Evolutionary conservation across 2,329 filamentous ascomycete species (phyloP), one percentile per base, ranked within the genome.

Genomic region (Leptographium radiaticola): DNA sequence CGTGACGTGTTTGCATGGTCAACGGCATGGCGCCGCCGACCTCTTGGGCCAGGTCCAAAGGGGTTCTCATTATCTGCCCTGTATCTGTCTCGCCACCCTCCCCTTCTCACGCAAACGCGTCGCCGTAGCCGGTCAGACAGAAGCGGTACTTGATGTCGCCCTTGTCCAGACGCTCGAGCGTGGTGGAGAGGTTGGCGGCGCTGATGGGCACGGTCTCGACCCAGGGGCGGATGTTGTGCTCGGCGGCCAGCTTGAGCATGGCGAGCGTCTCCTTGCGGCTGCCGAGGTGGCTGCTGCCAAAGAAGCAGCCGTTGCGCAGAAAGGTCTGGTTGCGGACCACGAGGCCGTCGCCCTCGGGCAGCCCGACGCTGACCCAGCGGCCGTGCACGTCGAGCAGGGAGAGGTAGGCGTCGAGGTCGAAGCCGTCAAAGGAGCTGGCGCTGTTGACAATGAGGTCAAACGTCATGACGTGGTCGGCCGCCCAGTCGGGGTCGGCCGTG

Each of bases 371-470:
- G 66, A 91, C 80, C 80, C 86, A 93, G 64, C 77, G 79, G 55
- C 85, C 87, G 70, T 89, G 86, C 55, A 91, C 83, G 69, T 91
- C 89, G 66, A 94, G 77, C 62, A 89, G 78, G 57, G 78, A 80
- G 63, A 94, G 79, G 72, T 93, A 94, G 59, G 83, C 76, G 52
- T 70, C 68, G 36, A 88, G 71, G 64, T 87, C 79, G 69, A 88
- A 87, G 49, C 74, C 76, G 51, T 82, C 78, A 51, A 79, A 83
- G 39, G 77, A 81, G 63, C 81, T 86, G 61, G 86, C 84, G 9
- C 81, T 84, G 75, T 85, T 87, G 72, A 89, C 67, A 66, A 89
- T 86, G 61, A 89, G 75, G 70, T 89, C 86, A 62, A 89, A 88
- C 1, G 77, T 81, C 72, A 79, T 76, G 63, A 70, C 63, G 65